Evolutionary conservation across 805 yeast genomes (phyloP), one percentile per base, ranked within the genome.

Genomic region (Pichia kluyveri): DNA sequence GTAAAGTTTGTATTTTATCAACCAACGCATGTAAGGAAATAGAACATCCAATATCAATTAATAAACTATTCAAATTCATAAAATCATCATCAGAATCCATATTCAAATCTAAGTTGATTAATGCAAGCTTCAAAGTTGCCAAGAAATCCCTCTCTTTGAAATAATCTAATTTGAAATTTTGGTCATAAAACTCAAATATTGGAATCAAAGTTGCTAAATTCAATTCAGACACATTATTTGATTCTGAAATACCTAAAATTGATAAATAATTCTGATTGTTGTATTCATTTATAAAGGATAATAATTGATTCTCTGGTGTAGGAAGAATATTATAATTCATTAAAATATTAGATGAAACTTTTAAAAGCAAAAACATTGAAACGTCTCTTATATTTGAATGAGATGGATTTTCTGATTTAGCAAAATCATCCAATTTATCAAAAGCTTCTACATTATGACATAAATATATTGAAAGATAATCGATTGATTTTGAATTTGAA

Each of bases 21-120:
- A 63, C 42, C 23, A 64, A 58, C 14, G 70, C 70, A 54, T 70
- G 67, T 0, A 65, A 45, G 6, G 61, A 48, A 26, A 71, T 55
- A 4, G 72, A 48, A 48, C 68, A 55, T 26, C 70, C 72, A 54
- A 68, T 40, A 47, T 62, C 63, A 44, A 51, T 52, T 32, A 62
- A 42, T 31, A 56, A 40, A 17, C 53, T 41, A 38, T 58, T 55
- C 5, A 62, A 39, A 5, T 49, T 38, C 39, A 61, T 26, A 36
- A 60, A 58, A 19, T 54, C 51, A 10, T 56, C 59, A 11, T 44
- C 32, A 9, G 57, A 46, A 17, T 55, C 46, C 19, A 60, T 41
- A 32, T 51, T 56, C 30, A 50, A 50, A 28, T 57, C 53, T 3
- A 61, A 47, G 41, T 47, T 56, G 8, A 44, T 41, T 39, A 62